Evolutionary conservation across 345 rosid species (phyloP), one percentile per base, ranked within the genome.

Genomic region (Brassica rapa): DNA sequence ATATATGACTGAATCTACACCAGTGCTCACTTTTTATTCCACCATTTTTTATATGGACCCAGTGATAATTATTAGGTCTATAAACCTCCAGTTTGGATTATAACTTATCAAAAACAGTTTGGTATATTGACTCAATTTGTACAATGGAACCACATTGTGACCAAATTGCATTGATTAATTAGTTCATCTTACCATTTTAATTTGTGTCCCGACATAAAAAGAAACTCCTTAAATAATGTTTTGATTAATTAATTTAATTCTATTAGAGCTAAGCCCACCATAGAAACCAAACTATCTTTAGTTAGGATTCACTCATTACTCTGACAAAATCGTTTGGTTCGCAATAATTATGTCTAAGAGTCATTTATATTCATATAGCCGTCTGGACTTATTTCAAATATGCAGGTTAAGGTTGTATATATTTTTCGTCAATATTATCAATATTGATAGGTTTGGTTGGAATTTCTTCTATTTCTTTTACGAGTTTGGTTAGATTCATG

Each of bases 101-200:
- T 9, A 67, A 66, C 63, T 57, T 73, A 79, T 79, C 82, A 14
- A 67, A 60, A 49, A 73, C 74, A 67, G 65, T 73, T 78, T 33
- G 57, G 73, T 24, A 11, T 66, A 15, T 43, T 60, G 11, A 49
- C 43, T 59, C 68, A 59, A 24, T 57, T 43, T 72, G 29, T 60
- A 57, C 19, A 57, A 6, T 30, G 62, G 21, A 59, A 59, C 14
- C 41, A 41, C 30, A 43, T 4, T 16, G 24, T 39, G 12, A 71
- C 12, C 15, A 6, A 37, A 23, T 27, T 70, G 53, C 24, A 49
- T 14, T 51, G 37, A 5, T 21, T 63, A 62, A 10, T 37, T 55
- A 64, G 35, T 19, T 71, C 29, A 21, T 35, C 57, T 62, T 55
- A 55, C 33, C 33, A 60, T 25, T 70, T 64, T 29, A 49, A 35